These are phyloP conservation scores for Microbotryum silenes-acaulis DNA, from an alignment of 1,284 basidiomycete genomes.

Conservation along the genomic window DNA sequence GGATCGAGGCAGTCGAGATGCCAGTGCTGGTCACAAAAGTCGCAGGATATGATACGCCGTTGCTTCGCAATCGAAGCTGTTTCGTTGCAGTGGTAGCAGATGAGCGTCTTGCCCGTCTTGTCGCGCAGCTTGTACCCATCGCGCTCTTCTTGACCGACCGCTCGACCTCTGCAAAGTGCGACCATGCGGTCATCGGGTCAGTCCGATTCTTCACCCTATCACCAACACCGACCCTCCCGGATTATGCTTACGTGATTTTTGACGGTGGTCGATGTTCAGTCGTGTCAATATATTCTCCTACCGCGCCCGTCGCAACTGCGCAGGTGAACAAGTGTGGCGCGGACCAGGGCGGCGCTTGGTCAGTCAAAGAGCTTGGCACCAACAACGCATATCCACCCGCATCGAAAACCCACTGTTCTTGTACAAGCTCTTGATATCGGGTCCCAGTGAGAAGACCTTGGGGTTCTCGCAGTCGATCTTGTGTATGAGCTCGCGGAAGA, in stretches of 20 bases:
- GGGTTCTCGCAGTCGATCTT: conserved; percentile 40
- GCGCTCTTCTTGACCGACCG: conserved; percentile 58
- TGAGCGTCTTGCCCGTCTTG: conserved; percentile 66
- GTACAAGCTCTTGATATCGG: conserved; percentile 40
- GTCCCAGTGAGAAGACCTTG: conserved; percentile 39
- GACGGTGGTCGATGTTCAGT: conserved; percentile 57
- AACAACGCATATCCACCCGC: background rate
- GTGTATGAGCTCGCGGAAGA: conserved; percentile 39
- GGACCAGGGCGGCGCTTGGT: background rate
- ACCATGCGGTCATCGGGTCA: background rate
- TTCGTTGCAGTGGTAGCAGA: conserved; percentile 57
- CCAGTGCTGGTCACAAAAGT: conserved; percentile 92
- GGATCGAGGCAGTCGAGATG: conserved; percentile 94
- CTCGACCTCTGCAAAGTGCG: conserved; percentile 16
- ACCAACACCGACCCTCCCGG: background rate
- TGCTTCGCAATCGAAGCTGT: conserved; percentile 32
- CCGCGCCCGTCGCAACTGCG: conserved; percentile 37
- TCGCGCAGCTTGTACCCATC: conserved; percentile 83
- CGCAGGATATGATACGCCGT: conserved; percentile 74
- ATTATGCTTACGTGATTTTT: conserved; percentile 54
- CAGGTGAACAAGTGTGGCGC: background rate
- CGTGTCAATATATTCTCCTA: conserved; percentile 54
- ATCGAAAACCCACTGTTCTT: conserved; percentile 35
- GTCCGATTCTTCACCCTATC: conserved; percentile 9
- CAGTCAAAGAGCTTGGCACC: background rate